Conservation (phyloP, 148 eudicot genomes). For the Silene latifolia region DNA sequence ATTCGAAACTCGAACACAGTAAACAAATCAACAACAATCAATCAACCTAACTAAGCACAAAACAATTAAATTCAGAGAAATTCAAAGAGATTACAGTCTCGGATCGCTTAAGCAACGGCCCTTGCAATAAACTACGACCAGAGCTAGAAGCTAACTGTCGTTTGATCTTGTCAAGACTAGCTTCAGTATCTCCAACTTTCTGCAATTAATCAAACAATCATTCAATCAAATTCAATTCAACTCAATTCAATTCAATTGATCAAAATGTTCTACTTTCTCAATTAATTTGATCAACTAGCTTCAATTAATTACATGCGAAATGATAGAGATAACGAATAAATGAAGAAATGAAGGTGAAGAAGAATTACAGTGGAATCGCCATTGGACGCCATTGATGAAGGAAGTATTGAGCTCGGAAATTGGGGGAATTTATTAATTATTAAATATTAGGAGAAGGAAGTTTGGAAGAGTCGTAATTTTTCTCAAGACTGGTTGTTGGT, state of each 20-base stretch:
- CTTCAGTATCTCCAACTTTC: constrained; percentile 58
- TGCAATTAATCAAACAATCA: constrained; percentile 29
- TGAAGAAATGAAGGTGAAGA: background rate
- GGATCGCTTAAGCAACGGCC: constrained; percentile 93
- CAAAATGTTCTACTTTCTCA: background rate
- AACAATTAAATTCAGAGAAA: background rate
- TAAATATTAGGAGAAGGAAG: background rate
- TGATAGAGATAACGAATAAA: background rate
- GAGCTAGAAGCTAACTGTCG: constrained; percentile 84
- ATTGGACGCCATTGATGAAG: constrained; percentile 50
- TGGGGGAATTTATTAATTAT: background rate
- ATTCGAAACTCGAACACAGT: too few relatives aligned
- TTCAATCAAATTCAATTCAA: background rate
- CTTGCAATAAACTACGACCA: constrained; percentile 78
- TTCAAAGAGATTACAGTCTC: constrained; percentile 55
- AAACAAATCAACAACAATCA: too few relatives aligned
- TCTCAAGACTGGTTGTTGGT: background rate
- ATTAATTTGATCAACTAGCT: background rate
- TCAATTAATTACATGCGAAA: background rate
- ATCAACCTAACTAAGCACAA: background rate
- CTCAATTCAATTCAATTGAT: background rate
- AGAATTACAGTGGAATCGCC: constrained; percentile 45
- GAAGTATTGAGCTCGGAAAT: constrained; percentile 1
- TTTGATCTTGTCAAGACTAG: constrained; percentile 83
- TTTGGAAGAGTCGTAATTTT: background rate